Conservation (phyloP, 2,329 filamentous ascomycete species). For the Gnomoniopsis sp. region DNA sequence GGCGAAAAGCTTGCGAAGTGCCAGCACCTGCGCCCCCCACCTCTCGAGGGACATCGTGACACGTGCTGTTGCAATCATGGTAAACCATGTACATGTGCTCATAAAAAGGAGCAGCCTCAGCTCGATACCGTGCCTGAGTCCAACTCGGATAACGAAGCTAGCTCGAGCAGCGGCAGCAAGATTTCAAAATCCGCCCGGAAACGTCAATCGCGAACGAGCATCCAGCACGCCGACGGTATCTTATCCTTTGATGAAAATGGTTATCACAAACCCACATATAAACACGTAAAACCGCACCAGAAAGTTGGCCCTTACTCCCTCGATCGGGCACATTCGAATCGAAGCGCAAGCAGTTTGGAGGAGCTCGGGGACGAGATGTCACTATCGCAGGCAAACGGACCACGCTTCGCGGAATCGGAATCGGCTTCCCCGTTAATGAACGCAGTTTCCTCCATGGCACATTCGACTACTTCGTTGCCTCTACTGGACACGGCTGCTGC, state of each 20-base stretch:
- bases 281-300: conserved; percentile 58
- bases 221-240: conserved; percentile 47
- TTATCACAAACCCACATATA: conserved; percentile 60
- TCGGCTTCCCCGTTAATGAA: conserved; percentile 57
- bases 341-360: conserved; percentile 48
- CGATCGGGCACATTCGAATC: conserved; percentile 55
- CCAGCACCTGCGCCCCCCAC: conserved; percentile 52
- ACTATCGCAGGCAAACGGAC: conserved; percentile 35
- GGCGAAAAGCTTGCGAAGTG: conserved; percentile 83
- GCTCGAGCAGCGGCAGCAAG: conserved; percentile 32
- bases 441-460: conserved; percentile 44
- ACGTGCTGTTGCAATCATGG: conserved; percentile 71
- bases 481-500: conserved; percentile 58
- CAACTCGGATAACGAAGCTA: conserved; percentile 47
- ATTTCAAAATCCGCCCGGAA: conserved; percentile 30
- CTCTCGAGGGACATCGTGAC: conserved; percentile 60
- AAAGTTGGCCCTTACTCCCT: conserved; percentile 62
- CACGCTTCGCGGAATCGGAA: conserved; percentile 58
- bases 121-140: conserved; percentile 64
- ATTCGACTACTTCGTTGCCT: conserved; percentile 50
- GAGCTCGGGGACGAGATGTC: conserved; percentile 35
- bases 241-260: conserved; percentile 61
- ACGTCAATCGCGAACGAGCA: conserved; percentile 55
- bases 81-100: conserved; percentile 60
- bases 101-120: conserved; percentile 57